Base-by-base conservation (phyloP, 192 early-diverging fungal species). In the Phycomyces blakesleeanus region DNA sequence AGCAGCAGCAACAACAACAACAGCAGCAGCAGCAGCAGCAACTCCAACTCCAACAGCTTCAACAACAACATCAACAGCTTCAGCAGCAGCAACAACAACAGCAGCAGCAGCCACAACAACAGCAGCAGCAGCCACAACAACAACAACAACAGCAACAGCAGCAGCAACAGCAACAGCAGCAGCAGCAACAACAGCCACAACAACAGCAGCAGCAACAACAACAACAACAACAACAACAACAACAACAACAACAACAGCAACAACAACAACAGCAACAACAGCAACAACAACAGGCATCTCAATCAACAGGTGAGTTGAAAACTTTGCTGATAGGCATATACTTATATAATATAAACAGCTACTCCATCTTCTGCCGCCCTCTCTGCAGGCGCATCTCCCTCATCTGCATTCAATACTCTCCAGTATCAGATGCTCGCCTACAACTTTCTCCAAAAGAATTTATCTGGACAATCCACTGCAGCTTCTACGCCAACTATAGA, bases 161-260 rank as follows among this genome's bases (percentile, higher is more conserved):
- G 18, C 54, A 55, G 2, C 63, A 68, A n/a, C 66, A 61, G 11
- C 59, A 51, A 29, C 66, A 68, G 42, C 34, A 61, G 5, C 66
- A 55, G 18, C 37, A 37, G 24, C 14, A 59, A 22, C 57, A 59
- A 51, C 65, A 67, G 37, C 64, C 57, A 25, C 41, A 59, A 22
- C 27, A 53, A 34, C 64, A 59, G 20, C 64, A 66, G 29, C 64
- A 66, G 22, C 64, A 66, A 58, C 70, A 67, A 21, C 69, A 78
- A 47, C 66, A 60, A 21, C 40, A 41, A 14, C 40, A 41, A 41
- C 40, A 41, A 14, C 40, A 41, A 41, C 40, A 41, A 14, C 40
- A 41, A 41, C 8, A 14, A 41, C 40, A 41, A 14, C 40, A 41
- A 41, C 40, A 41, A 14, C 40, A 41, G 40, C 40, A 41, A 14